Base-by-base conservation (phyloP, 768 basidiomycete species). In the Udeniomyces megalosporus region DNA sequence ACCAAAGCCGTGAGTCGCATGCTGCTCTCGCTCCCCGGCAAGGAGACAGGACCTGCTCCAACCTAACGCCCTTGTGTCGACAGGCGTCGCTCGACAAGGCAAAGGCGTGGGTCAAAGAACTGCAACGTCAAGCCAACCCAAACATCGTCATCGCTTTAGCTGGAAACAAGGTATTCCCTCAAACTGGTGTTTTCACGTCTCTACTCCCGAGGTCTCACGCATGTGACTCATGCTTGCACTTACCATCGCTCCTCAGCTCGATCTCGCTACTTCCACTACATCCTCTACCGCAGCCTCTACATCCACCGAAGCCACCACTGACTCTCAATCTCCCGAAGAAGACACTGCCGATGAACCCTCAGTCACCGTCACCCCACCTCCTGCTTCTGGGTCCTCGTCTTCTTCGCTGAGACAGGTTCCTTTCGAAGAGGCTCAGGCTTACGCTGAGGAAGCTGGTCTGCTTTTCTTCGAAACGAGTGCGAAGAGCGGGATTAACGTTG, bases 91-190 rank as follows among this genome's bases (percentile, higher is more conserved):
- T 99, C 62, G 93, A 97, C 74, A 97, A 97, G 74, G 95, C 95
- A 59, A 96, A 97, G 78, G 90, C 92, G 32, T 99, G 95, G 95
- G 91, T 99, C 62, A 96, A 95, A 77, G 95, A 99, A 75, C 80
- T 99, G 26, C 95, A 99, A 73, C 83, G 95, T 67, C 95, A 99
- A 72, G 95, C 95, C 26, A 95, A 96, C 73, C 92, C 93, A 38
- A 97, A 97, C 73, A 97, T 97, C 71, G 92, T 99, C 72, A 96
- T 99, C 69, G 92, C 93, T 6, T 83, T 99, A 56, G 90, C 89
- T 12, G 95, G 95, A 32, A 99, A 99, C 80, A 97, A 99, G 76
- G 81, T 96, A 17, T 42, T 42, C 38, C 38, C 38, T 42, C 8
- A 42, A 42, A 8, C 17, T 42, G 10, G 10, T 42, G 38, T 8